Conservation (phyloP, 768 basidiomycete species). For the Serendipita sp. region DNA sequence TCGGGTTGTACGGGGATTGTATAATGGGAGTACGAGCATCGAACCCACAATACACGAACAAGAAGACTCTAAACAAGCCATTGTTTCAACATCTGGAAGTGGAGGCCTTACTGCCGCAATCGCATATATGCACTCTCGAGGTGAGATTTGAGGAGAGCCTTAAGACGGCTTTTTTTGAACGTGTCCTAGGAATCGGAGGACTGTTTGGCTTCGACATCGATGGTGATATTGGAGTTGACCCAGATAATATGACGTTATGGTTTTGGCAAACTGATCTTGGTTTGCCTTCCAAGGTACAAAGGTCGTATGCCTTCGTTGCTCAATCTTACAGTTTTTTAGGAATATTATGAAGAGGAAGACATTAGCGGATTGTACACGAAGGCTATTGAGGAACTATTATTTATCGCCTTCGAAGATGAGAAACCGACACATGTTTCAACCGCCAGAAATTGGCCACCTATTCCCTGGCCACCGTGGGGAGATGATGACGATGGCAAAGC, state of each 20-base stretch:
- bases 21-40: slow-evolving; percentile 33
- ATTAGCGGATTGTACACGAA: slow-evolving; percentile 54
- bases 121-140: slow-evolving; percentile 75
- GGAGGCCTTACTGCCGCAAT: slow-evolving; percentile 62
- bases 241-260: slow-evolving; percentile 74
- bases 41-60: slow-evolving; percentile 9
- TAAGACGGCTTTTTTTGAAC: not conserved
- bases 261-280: slow-evolving; percentile 69
- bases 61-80: not conserved
- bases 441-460: slow-evolving; percentile 14
- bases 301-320: slow-evolving; percentile 1
- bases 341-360: slow-evolving; percentile 73
- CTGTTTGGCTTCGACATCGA: slow-evolving; percentile 75
- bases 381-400: slow-evolving; percentile 53
- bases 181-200: slow-evolving; percentile 46
- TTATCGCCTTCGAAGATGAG: slow-evolving; percentile 36
- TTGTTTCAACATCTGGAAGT: not conserved
- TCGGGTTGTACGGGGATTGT: slow-evolving; percentile 42
- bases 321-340: slow-evolving; percentile 26
- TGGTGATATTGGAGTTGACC: slow-evolving; percentile 75
- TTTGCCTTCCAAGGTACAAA: slow-evolving; percentile 65
- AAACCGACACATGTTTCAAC: slow-evolving; percentile 18
- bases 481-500: slow-evolving; percentile 42
- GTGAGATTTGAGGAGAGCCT: slow-evolving; percentile 26
- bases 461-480: slow-evolving; percentile 55